Evolutionary conservation across 768 basidiomycete genomes (phyloP), one percentile per base, ranked within the genome.

Genomic region (Lentinula sp.): DNA sequence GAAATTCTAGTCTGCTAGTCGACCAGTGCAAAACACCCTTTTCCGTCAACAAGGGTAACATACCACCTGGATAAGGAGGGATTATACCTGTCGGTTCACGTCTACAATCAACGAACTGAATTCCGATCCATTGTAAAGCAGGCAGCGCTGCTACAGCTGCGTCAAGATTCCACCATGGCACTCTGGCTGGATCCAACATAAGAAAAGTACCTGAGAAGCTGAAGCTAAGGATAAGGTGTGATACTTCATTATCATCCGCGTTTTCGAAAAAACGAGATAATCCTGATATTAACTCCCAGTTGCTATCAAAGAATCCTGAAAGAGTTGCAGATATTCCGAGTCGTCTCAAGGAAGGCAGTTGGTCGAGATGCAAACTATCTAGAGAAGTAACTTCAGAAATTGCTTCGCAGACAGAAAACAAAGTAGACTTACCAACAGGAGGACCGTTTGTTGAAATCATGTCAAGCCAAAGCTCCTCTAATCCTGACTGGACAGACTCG

Each of bases 381-480:
- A 18, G 1, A 48, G 23, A 58, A 18, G 16, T 35, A n/a, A 10
- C 3, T n/a, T 31, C 16, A 45, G 40, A 28, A 34, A 57, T 8
- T 21, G n/a, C 18, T 40, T 6, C 52, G 21, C 21, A 9, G 2
- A 23, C 4, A 3, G 16, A 40, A 40, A 23, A 32, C 5, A 37
- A 13, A 34, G 15, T 4, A 16, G 40, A 57, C 56, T 6, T 8
- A 58, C 57, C 57, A 11, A 42, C 57, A 48, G 57, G 57, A 18
- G 40, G 57, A 15, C 57, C 55, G 13, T 40, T 16, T 5, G 55
- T 57, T 23, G 55, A 57, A 9, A 37, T 28, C 16, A 57, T n/a
- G 28, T 57, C 55, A 16, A 57, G 42, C 55, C 55, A 57, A 37
- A 58, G 42, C n/a, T 58, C 57, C 28, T 58, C 57, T 43, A 58